Base-by-base conservation (phyloP, 164 flowering plant genomes). In the Dillenia suffruticosa region DNA sequence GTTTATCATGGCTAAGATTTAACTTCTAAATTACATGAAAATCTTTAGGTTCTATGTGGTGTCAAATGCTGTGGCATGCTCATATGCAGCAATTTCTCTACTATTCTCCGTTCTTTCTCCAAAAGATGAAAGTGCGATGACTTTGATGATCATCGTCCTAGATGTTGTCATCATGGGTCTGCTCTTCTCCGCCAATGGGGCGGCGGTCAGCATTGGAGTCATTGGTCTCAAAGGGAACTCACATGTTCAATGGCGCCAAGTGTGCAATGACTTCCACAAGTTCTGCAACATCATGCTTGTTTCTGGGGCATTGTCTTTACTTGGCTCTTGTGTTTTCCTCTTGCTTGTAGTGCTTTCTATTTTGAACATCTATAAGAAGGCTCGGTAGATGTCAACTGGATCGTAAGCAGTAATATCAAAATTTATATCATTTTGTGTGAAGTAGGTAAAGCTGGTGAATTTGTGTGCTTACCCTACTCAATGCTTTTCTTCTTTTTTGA, bases 111-210 rank as follows among this genome's bases (percentile, higher is more conserved):
- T 70, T 13, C 60, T 51, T 9, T 32, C 24, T 17, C 48, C 53
- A 46, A 62, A 57, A 12, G 26, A 46, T 10, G 52, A 57, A 12
- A 59, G 54, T 6, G 47, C 54, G 9, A 48, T 59, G 16, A 56
- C 55, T 40, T 44, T 70, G 56, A 45, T 40, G 1, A 43, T 79
- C 12, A 15, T 58, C 43, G 12, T 77, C 46, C 32, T 77, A 2
- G 89, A 82, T 59, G 16, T 77, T 9, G n/a, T 71, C 40, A 69
- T 81, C 43, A 54, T 69, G 71, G 78, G 58, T 0, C 70, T 84
- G 15, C 77, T 84, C 14, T 79, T 74, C 61, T 76, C 85, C n/a
- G 80, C 79, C 15, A 56, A 24, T 3, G 83, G 81, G 0, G 88
- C 83, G 0, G 78, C 77, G 2, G 61, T 67, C 1, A 72, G 71